phyloP scores from a whole-genome alignment of 2,329 filamentous ascomycete species.

The Aspergillus oerlinghausenensis region DNA sequence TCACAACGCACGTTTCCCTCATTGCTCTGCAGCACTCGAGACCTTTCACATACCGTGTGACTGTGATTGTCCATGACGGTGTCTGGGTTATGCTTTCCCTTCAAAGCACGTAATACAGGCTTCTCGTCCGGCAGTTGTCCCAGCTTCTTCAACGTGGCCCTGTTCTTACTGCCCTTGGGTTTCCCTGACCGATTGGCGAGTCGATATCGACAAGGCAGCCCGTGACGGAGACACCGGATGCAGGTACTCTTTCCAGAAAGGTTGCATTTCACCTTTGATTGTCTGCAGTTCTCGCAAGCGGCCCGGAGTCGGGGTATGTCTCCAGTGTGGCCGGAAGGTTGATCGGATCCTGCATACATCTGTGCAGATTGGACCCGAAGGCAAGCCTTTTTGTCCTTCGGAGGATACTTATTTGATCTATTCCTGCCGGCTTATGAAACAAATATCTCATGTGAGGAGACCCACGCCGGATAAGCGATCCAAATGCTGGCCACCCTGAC shows the following conservation, averaged over 20 bases:
- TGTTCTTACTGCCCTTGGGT: constrained; percentile 38
- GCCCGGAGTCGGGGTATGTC: constrained; percentile 34
- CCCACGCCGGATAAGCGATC: not conserved
- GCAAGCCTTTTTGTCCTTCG: not conserved
- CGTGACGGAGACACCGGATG: constrained; percentile 35
- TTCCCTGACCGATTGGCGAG: constrained; percentile 38
- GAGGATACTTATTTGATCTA: constrained; percentile 4
- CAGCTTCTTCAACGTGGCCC: constrained; percentile 33
- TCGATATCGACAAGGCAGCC: constrained; percentile 34
- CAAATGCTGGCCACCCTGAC: not conserved
- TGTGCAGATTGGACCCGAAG: not conserved
- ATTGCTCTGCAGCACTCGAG: not conserved
- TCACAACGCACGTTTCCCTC: not conserved
- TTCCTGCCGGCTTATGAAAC: constrained; percentile 4
- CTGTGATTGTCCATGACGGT: constrained; percentile 12
- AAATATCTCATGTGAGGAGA: not conserved
- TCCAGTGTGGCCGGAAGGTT: constrained; percentile 15
- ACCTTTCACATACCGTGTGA: not conserved
- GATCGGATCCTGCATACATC: constrained; percentile 27
- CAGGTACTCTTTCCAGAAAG: constrained; percentile 33
- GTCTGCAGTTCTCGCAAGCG: constrained; percentile 37
- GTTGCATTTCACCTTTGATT: constrained; percentile 39
- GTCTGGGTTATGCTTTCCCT: constrained; percentile 10
- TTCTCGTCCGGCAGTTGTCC: constrained; percentile 33
- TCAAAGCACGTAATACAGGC: constrained; percentile 15